Percentiles rank a stretch among this genome's conserved stretches.
These are phyloP conservation scores for Zygosaccharomyces kombuchaensis DNA, from an alignment of 805 yeast genomes.

Conservation along the genomic window DNA sequence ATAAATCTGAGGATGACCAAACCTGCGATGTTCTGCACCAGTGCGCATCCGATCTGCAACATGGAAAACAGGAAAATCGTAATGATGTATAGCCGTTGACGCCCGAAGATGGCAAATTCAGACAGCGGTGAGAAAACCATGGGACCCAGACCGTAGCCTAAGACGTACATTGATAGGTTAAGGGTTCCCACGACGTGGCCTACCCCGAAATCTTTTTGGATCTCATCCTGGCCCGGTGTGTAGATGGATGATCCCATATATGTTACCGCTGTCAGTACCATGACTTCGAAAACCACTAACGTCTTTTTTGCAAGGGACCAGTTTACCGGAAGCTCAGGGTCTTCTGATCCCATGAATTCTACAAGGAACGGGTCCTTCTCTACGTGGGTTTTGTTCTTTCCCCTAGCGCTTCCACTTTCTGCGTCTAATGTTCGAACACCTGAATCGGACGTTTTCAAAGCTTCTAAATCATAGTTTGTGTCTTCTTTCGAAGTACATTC, in stretches of 20 bases:
- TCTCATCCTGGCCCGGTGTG: conserved; percentile 45
- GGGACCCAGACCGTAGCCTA: conserved; percentile 62
- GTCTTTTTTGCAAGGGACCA: conserved; percentile 46
- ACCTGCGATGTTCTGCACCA: conserved; percentile 46
- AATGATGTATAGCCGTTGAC: conserved; percentile 46
- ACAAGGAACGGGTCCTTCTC: conserved; percentile 32
- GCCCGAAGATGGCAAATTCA: conserved; percentile 50
- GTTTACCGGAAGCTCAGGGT: conserved; percentile 52
- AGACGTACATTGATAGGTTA: conserved; percentile 50
- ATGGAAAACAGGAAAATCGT: conserved; percentile 46
- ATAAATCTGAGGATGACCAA: conserved; percentile 48
- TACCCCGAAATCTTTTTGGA: conserved; percentile 44
- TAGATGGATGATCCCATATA: conserved; percentile 55
- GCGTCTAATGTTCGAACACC: background rate
- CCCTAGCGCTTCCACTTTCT: background rate
- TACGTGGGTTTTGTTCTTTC: background rate
- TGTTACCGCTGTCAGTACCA: conserved; percentile 45
- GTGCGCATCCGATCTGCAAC: conserved; percentile 55
- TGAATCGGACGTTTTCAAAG: background rate
- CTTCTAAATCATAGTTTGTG: background rate
- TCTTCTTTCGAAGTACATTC: background rate
- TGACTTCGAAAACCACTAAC: conserved; percentile 38
- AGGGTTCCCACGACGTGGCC: conserved; percentile 43
- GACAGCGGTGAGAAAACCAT: conserved; percentile 55
- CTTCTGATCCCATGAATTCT: conserved; percentile 35